phyloP scores from a whole-genome alignment of 73 alveolate species.

The Paramecium sonneborni region DNA sequence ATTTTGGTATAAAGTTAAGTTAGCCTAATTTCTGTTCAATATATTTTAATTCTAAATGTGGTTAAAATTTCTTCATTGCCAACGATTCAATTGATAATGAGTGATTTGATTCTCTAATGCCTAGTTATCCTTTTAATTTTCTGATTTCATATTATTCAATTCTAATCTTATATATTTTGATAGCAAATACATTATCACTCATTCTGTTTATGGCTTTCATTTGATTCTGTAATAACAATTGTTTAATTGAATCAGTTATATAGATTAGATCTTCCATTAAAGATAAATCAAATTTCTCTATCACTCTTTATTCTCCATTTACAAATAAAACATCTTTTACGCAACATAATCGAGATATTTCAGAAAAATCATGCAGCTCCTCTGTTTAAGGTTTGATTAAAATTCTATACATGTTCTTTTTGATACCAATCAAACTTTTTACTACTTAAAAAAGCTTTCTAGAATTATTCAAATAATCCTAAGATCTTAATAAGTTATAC shows the following conservation, averaged over 20 bases:
- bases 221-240: neutral
- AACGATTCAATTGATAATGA: neutral
- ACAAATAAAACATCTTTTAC: neutral
- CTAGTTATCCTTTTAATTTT: neutral
- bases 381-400: neutral
- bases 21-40: neutral
- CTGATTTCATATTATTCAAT: neutral
- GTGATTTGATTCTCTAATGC: neutral
- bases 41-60: neutral
- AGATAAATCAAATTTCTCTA: neutral
- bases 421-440: slow-evolving; percentile 12
- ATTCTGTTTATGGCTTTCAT: neutral
- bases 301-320: neutral
- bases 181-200: neutral
- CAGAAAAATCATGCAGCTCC: neutral
- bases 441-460: slow-evolving; percentile 39
- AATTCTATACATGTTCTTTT: neutral
- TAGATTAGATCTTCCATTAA: neutral
- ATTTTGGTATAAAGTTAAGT: neutral
- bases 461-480: slow-evolving; percentile 40
- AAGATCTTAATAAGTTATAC: neutral
- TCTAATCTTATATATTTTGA: neutral
- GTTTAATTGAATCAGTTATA: neutral
- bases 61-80: slow-evolving; percentile 24
- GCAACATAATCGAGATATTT: neutral